Percentiles rank a stretch among this genome's conserved stretches.
phyloP scores from a whole-genome alignment of 345 rosid genomes.

The Arabidopsis arenosa region DNA sequence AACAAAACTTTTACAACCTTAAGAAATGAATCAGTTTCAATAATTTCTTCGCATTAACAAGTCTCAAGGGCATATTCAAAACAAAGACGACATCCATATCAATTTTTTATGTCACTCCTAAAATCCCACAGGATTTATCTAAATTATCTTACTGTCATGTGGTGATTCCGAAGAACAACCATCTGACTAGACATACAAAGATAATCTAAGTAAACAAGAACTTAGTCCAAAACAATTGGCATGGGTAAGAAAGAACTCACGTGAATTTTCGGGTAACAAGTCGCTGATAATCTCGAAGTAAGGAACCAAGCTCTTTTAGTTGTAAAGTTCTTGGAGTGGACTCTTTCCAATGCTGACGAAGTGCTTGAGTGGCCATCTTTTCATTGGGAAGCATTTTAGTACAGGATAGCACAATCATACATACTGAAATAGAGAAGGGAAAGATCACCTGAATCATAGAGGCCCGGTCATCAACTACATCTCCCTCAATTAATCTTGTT shows the following conservation, averaged over 20 bases:
- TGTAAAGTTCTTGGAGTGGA: slow-evolving; percentile 58
- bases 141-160: background rate
- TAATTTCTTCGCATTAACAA: background rate
- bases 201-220: slow-evolving; percentile 3
- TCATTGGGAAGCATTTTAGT: slow-evolving; percentile 40
- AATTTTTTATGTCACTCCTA: background rate
- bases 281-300: slow-evolving; percentile 90
- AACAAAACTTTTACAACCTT: background rate
- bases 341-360: slow-evolving; percentile 84
- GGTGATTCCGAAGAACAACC: slow-evolving; percentile 1
- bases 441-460: slow-evolving; percentile 43
- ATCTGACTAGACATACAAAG: background rate
- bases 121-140: background rate
- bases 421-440: slow-evolving; percentile 15
- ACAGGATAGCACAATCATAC: slow-evolving; percentile 22
- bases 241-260: slow-evolving; percentile 56
- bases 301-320: slow-evolving; percentile 79
- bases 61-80: slow-evolving; percentile 18
- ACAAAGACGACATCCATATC: background rate
- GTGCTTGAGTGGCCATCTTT: slow-evolving; percentile 59
- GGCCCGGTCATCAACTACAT: slow-evolving; percentile 54
- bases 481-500: slow-evolving; percentile 55
- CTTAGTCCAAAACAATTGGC: slow-evolving; percentile 14
- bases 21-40: slow-evolving; percentile 22
- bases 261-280: slow-evolving; percentile 53